These are phyloP conservation scores for Rhodocollybia butyracea DNA, from an alignment of 768 basidiomycete genomes.

Conservation along the genomic window DNA sequence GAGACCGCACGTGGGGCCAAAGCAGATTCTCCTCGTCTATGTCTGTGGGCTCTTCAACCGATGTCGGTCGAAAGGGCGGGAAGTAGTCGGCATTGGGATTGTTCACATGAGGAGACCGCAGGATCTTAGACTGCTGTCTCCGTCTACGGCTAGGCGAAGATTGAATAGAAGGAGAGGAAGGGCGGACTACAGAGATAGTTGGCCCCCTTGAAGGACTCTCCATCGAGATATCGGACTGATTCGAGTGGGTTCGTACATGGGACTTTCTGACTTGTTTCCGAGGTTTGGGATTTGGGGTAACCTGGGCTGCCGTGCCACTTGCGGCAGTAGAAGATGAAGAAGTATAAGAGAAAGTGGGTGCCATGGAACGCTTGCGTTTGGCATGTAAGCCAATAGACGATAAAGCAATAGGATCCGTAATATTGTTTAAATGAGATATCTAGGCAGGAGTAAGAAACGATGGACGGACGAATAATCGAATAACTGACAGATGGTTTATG, in stretches of 20 bases:
- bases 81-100: conserved; percentile 51
- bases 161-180: too few species aligned
- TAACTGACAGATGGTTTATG: conserved; percentile 22
- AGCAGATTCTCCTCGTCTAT: not conserved
- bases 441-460: not conserved
- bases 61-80: conserved; percentile 23
- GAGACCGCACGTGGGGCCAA: conserved; percentile 17
- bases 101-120: conserved; percentile 39
- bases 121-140: conserved; percentile 24
- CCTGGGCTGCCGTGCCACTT: conserved; percentile 21
- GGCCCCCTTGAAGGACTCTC: too few species aligned
- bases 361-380: conserved; percentile 13
- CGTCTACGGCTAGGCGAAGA: conserved; percentile 8
- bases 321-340: conserved; percentile 14
- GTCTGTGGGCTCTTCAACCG: not conserved
- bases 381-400: conserved; percentile 2
- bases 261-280: conserved; percentile 39
- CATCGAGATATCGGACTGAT: conserved; percentile 1
- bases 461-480: not conserved
- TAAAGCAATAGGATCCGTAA: not conserved
- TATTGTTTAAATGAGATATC: conserved; percentile 1
- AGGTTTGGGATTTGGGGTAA: conserved; percentile 61
- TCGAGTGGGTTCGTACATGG: conserved; percentile 7
- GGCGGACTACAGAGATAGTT: too few species aligned
- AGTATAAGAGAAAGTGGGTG: conserved; percentile 4